These are phyloP conservation scores for Cryomyces antarcticus DNA, from an alignment of 495 filamentous ascomycete species.

Conservation along the genomic window DNA sequence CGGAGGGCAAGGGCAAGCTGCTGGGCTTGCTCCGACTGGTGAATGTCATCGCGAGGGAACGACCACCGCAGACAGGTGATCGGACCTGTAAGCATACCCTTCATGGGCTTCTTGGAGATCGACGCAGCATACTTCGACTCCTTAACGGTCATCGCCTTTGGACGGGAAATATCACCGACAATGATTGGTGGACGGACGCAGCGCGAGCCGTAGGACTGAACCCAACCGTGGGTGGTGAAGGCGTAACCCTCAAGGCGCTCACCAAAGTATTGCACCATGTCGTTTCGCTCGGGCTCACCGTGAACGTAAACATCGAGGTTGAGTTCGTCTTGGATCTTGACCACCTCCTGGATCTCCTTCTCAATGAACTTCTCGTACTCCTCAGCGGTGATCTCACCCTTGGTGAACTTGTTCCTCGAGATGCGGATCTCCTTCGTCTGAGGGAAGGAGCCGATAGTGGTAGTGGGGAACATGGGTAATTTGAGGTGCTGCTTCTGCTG, in stretches of 20 bases:
- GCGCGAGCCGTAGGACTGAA: conserved; percentile 92
- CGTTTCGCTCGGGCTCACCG: conserved; percentile 97
- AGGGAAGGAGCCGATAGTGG: conserved; percentile 97
- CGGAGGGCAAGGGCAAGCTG: conserved; percentile 95
- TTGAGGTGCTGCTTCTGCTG: conserved; percentile 73
- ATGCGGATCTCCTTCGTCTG: conserved; percentile 97
- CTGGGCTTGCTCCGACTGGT: conserved; percentile 96
- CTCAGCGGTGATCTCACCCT: conserved; percentile 77
- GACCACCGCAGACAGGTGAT: conserved; percentile 98
- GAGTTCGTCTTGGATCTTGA: conserved; percentile 95
- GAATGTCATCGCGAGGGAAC: conserved; percentile 96
- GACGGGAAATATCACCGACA: conserved; percentile 93
- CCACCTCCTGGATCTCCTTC: conserved; percentile 81
- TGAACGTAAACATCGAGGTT: conserved; percentile 91
- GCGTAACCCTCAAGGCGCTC: conserved; percentile 92
- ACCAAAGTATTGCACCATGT: conserved; percentile 99
- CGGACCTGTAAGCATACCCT: conserved; percentile 98
- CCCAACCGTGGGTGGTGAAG: conserved; percentile 98
- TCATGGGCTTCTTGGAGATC: conserved; percentile 96
- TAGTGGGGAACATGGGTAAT: conserved; percentile 93
- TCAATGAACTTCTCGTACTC: conserved; percentile 97
- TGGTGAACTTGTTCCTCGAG: conserved; percentile 91
- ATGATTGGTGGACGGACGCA: conserved; percentile 96
- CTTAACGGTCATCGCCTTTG: conserved; percentile 96
- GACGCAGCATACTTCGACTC: conserved; percentile 96